Conservation (phyloP, 441 rosid genomes). For the Macaranga tanarius region DNA sequence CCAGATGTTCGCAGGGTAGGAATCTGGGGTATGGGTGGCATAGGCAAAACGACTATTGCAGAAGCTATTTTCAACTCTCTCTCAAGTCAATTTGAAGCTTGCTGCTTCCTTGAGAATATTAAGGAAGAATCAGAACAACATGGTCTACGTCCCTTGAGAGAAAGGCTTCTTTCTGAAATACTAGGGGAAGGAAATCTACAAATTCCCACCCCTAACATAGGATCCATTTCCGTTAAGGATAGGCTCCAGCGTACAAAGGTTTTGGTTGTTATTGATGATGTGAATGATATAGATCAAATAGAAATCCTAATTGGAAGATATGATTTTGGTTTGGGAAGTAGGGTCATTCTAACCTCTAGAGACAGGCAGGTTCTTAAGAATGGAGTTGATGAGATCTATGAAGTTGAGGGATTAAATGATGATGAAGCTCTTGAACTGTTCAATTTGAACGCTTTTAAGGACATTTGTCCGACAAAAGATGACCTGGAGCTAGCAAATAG, state of each 20-base stretch:
- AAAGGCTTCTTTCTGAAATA: not conserved
- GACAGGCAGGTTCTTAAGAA: conserved; percentile 7
- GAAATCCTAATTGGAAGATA: not conserved
- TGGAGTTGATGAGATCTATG: conserved; percentile 5
- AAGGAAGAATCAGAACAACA: conserved; percentile 1
- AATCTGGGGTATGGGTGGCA: conserved; percentile 24
- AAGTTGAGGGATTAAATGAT: conserved; percentile 9
- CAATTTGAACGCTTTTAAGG: not conserved
- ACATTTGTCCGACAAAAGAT: not conserved
- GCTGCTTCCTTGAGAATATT: not conserved
- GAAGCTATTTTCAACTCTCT: not conserved
- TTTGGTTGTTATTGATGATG: conserved; percentile 17
- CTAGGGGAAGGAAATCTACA: not conserved
- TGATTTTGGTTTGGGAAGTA: conserved; percentile 4
- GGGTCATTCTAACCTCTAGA: conserved; percentile 15
- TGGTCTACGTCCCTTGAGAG: not conserved
- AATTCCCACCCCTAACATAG: not conserved
- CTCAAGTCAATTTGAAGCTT: conserved; percentile 2
- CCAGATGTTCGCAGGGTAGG: not conserved
- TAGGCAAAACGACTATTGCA: conserved; percentile 21
- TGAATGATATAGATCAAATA: not conserved
- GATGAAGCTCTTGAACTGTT: conserved; percentile 11
- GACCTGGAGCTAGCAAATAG: not conserved
- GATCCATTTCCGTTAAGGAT: not conserved
- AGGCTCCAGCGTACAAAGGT: not conserved